phyloP scores from a whole-genome alignment of 2,329 filamentous ascomycete species.

The Neodidymelliopsis sp. region DNA sequence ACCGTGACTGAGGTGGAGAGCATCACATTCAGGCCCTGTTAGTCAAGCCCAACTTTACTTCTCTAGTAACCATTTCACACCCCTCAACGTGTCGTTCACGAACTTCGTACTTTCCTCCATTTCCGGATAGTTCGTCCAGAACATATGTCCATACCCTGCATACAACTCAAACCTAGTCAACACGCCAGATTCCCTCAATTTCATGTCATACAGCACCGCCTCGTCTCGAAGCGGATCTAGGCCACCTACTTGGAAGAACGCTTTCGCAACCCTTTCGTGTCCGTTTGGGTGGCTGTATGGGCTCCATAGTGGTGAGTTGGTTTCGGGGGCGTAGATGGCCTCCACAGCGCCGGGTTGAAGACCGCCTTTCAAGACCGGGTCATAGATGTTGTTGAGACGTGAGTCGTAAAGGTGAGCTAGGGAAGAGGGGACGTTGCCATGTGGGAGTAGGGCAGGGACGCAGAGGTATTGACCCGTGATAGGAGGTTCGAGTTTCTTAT shows the following conservation, averaged over 20 bases:
- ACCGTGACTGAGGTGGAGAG: too few species aligned
- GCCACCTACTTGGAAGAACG: constrained; percentile 58
- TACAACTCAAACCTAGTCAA: constrained; percentile 55
- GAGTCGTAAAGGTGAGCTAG: constrained; percentile 52
- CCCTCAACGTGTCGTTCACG: constrained; percentile 37
- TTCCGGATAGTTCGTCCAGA: constrained; percentile 47
- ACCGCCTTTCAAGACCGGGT: constrained; percentile 33
- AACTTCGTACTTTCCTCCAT: constrained; percentile 33
- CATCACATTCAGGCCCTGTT: too few species aligned
- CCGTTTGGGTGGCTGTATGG: constrained; percentile 44
- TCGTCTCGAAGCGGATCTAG: constrained; percentile 60
- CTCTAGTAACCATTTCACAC: constrained; percentile 42
- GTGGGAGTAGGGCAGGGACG: constrained; percentile 55
- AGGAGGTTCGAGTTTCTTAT: constrained; percentile 50
- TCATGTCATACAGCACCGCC: constrained; percentile 55
- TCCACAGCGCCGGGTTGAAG: constrained; percentile 22
- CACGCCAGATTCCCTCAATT: constrained; percentile 48
- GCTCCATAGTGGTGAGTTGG: constrained; percentile 37
- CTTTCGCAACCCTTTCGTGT: constrained; percentile 53
- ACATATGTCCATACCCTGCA: constrained; percentile 54
- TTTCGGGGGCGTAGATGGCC: constrained; percentile 37
- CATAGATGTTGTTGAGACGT: constrained; percentile 33
- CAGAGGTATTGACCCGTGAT: constrained; percentile 58
- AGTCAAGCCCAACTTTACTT: constrained; percentile 6
- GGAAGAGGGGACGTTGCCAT: constrained; percentile 51